Conservation (phyloP, 176 grass and related monocot species). For the Raddia distichophylla region DNA sequence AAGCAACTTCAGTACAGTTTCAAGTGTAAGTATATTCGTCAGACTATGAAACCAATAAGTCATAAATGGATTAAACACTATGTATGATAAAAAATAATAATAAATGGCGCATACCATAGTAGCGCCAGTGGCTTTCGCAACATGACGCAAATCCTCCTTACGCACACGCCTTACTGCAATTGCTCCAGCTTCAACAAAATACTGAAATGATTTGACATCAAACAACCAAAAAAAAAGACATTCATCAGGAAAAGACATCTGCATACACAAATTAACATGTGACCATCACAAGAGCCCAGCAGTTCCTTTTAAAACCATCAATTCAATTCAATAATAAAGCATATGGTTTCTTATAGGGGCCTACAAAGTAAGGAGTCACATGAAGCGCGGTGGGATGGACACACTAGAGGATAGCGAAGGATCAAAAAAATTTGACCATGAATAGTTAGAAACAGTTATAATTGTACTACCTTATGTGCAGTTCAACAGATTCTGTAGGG, state of each 20-base stretch:
- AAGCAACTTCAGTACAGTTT: background rate
- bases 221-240: conserved; percentile 7
- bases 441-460: background rate
- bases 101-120: conserved; percentile 54
- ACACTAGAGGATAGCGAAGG: conserved; percentile 8
- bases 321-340: conserved; percentile 3
- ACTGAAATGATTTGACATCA: conserved; percentile 50
- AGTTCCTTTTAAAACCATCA: background rate
- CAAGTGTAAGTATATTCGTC: background rate
- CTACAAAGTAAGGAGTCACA: conserved; percentile 15
- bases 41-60: background rate
- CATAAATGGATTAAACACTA: background rate
- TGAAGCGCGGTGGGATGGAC: background rate
- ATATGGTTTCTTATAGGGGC: background rate
- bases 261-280: background rate
- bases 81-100: background rate
- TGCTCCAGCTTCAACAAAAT: conserved; percentile 88
- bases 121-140: conserved; percentile 89
- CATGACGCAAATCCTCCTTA: conserved; percentile 92
- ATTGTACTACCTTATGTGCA: background rate
- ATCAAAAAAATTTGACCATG: background rate
- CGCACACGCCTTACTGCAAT: conserved; percentile 92
- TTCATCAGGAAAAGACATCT: background rate
- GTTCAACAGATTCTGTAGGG: background rate
- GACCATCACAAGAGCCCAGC: background rate